Evolutionary conservation across 805 yeast species (phyloP).

Genomic region (Ogataea angusta): DNA sequence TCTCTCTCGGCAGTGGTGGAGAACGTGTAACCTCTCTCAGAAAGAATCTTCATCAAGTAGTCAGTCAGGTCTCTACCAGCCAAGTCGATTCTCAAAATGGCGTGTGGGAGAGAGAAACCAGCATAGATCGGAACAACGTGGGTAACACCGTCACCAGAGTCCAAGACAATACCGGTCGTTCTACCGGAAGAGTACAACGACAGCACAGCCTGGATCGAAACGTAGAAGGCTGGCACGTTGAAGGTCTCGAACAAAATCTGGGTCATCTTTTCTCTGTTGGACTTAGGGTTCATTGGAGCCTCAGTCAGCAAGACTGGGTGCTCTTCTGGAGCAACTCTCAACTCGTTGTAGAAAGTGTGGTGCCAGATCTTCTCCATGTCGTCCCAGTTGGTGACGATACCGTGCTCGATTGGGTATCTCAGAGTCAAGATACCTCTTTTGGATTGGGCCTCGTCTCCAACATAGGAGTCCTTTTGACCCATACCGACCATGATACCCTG

Average conservation of each 20-base stretch:
- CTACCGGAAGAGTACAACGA: slow-evolving; percentile 99
- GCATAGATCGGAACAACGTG: slow-evolving; percentile 95
- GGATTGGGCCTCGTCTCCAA: slow-evolving; percentile 99
- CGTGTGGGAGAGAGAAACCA: slow-evolving; percentile 99
- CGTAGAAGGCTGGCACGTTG: slow-evolving; percentile 99
- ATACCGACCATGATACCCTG: slow-evolving; percentile 99
- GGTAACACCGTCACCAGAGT: slow-evolving; percentile 99
- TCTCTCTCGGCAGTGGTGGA: slow-evolving; percentile 99
- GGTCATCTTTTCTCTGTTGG: slow-evolving; percentile 99
- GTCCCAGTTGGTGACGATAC: slow-evolving; percentile 99
- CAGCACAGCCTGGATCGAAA: slow-evolving; percentile 96
- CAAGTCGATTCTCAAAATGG: slow-evolving; percentile 96
- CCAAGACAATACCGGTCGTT: slow-evolving; percentile 99
- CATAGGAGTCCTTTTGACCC: slow-evolving; percentile 99
- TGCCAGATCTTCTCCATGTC: slow-evolving; percentile 99
- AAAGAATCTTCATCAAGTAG: slow-evolving; percentile 95
- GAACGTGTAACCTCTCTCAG: slow-evolving; percentile 99
- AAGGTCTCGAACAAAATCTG: slow-evolving; percentile 99
- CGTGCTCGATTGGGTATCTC: slow-evolving; percentile 99
- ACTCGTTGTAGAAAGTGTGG: slow-evolving; percentile 99
- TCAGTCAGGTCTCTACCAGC: slow-evolving; percentile 99
- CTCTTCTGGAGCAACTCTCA: slow-evolving; percentile 99
- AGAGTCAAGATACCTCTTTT: slow-evolving; percentile 99
- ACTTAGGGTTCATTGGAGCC: slow-evolving; percentile 99
- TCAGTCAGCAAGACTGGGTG: slow-evolving; percentile 99